Percentiles rank a stretch among this genome's conserved stretches.
Conservation (phyloP, 371 early-diverging fungal genomes). For the Batkoa obscura region DNA sequence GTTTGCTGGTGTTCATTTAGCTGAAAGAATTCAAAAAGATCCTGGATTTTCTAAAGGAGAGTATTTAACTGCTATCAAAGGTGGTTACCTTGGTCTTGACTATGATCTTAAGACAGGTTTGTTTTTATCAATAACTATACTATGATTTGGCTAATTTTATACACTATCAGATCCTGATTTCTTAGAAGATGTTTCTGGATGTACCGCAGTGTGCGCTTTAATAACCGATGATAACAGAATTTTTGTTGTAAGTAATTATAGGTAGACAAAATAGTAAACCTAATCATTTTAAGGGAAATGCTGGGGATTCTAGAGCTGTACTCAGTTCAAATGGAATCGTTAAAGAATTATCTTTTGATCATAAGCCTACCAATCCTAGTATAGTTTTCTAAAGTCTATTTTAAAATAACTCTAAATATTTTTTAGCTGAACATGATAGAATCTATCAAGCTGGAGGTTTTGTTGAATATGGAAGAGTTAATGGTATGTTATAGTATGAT, state of each 20-base stretch:
- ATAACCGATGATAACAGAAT: slow-evolving; percentile 43
- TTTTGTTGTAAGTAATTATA: slow-evolving; percentile 19
- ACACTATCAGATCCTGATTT: slow-evolving; percentile 35
- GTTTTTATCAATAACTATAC: slow-evolving; percentile 54
- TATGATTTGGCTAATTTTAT: not conserved
- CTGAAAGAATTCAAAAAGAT: slow-evolving; percentile 38
- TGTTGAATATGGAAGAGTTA: slow-evolving; percentile 89
- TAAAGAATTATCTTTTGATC: slow-evolving; percentile 69
- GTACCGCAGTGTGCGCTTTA: slow-evolving; percentile 76
- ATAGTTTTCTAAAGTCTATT: not conserved
- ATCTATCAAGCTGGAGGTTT: slow-evolving; percentile 81
- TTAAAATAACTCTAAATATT: slow-evolving; percentile 22
- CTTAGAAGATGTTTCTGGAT: slow-evolving; percentile 67
- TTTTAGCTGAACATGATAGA: slow-evolving; percentile 46
- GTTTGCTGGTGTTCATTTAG: slow-evolving; percentile 59
- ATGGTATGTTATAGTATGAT: slow-evolving; percentile 32
- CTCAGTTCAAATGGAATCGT: slow-evolving; percentile 52
- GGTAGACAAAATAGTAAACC: slow-evolving; percentile 8
- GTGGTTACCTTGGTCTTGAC: slow-evolving; percentile 67
- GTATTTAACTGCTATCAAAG: slow-evolving; percentile 44
- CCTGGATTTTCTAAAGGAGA: slow-evolving; percentile 38
- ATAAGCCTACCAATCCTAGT: slow-evolving; percentile 69
- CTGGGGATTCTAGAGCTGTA: slow-evolving; percentile 88
- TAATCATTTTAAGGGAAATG: slow-evolving; percentile 42
- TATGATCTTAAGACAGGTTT: slow-evolving; percentile 46